These are phyloP conservation scores for Kwoniella mangroviensis DNA, from an alignment of 768 basidiomycete genomes.

Conservation along the genomic window DNA sequence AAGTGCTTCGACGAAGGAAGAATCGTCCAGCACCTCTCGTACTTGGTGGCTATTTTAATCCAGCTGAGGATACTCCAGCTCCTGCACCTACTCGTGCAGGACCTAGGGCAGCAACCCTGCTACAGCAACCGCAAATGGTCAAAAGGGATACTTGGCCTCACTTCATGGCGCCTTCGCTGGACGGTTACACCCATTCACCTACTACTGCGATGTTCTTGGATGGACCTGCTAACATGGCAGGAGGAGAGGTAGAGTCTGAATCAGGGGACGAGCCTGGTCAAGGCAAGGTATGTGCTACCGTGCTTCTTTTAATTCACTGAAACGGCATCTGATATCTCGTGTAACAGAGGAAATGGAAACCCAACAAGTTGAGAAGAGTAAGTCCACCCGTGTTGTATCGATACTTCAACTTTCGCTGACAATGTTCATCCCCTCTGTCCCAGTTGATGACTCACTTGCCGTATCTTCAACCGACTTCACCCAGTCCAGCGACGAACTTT, in stretches of 20 bases:
- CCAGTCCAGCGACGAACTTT: background rate
- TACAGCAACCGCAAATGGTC: background rate
- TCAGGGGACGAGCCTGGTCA: background rate
- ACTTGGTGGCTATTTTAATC: background rate
- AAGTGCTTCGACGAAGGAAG: background rate
- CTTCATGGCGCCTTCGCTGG: background rate
- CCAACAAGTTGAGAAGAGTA: background rate
- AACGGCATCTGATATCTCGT: too few relatives aligned
- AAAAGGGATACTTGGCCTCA: background rate
- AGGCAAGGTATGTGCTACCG: background rate
- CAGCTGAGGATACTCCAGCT: background rate
- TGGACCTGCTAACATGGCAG: background rate
- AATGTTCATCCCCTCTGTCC: background rate
- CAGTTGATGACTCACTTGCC: background rate
- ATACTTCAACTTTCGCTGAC: background rate
- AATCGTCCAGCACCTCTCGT: background rate
- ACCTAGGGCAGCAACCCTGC: background rate
- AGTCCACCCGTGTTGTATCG: background rate
- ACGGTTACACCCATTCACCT: background rate
- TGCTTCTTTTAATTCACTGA: background rate
- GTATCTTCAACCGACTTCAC: background rate
- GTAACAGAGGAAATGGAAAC: too few relatives aligned
- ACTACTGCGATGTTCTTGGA: background rate
- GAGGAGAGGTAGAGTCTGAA: background rate
- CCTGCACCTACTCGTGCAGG: background rate